Conservation (phyloP, 495 filamentous ascomycete genomes). For the Aspergillus bridgeri region DNA sequence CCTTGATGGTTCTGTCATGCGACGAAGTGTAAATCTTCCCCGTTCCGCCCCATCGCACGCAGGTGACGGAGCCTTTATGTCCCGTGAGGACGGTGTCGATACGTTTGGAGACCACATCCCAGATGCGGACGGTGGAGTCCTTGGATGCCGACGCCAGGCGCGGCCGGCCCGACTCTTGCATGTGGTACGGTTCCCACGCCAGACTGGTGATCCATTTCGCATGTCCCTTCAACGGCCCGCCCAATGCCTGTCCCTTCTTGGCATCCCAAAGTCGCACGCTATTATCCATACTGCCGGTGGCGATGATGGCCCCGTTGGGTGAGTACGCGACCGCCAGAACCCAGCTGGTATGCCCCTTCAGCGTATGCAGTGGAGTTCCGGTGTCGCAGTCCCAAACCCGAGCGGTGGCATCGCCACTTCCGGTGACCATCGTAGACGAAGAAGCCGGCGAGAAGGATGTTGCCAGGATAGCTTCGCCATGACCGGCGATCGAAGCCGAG, state of each 20-base stretch:
- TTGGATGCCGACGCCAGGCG: constrained; percentile 86
- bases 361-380: constrained; percentile 80
- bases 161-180: constrained; percentile 68
- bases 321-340: constrained; percentile 85
- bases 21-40: constrained; percentile 82
- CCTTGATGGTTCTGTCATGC: constrained; percentile 91
- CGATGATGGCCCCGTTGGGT: constrained; percentile 75
- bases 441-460: constrained; percentile 82
- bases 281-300: constrained; percentile 93
- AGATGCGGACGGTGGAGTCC: constrained; percentile 85
- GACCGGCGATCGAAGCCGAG: constrained; percentile 82
- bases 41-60: constrained; percentile 91
- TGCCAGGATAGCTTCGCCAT: constrained; percentile 87
- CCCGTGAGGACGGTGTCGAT: constrained; percentile 81
- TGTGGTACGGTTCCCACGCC: constrained; percentile 92
- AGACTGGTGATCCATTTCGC: constrained; percentile 85
- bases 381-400: constrained; percentile 95
- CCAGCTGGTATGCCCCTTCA: constrained; percentile 94
- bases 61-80: constrained; percentile 84
- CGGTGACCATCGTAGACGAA: constrained; percentile 80
- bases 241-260: constrained; percentile 71
- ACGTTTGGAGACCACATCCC: constrained; percentile 73
- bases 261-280: constrained; percentile 88
- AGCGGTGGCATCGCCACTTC: constrained; percentile 88
- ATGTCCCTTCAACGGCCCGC: constrained; percentile 81